These are phyloP conservation scores for Erysiphe pulchra DNA, from an alignment of 2,329 filamentous ascomycete genomes.

Conservation along the genomic window DNA sequence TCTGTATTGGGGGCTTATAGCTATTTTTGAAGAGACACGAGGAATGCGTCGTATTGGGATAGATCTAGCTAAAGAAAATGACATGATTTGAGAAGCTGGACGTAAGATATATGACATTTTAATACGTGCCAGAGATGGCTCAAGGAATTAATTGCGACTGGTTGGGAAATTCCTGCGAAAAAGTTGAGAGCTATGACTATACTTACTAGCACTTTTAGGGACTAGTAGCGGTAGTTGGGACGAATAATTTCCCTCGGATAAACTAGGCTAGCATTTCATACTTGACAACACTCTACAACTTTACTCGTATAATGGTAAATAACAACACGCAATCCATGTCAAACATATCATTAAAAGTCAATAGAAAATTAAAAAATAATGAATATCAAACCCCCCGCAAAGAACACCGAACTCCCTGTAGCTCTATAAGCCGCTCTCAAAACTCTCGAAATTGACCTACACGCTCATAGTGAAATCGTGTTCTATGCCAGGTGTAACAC, in stretches of 20 bases:
- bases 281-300: too few species aligned
- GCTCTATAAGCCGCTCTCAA: too few species aligned
- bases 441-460: slow-evolving; percentile 15
- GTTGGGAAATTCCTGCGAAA: not conserved
- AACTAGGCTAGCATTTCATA: too few species aligned
- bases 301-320: too few species aligned
- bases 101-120: slow-evolving; percentile 30
- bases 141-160: not conserved
- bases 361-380: too few species aligned
- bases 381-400: too few species aligned
- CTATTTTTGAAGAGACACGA: slow-evolving; percentile 17
- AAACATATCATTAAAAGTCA: too few species aligned
- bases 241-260: too few species aligned
- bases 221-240: not conserved
- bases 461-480: slow-evolving; percentile 96
- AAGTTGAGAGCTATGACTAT: not conserved
- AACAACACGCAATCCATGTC: too few species aligned
- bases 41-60: slow-evolving; percentile 23
- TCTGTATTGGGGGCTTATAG: slow-evolving; percentile 12
- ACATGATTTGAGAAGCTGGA: slow-evolving; percentile 34
- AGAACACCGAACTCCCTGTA: too few species aligned
- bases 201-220: not conserved
- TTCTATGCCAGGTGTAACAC: slow-evolving; percentile 88
- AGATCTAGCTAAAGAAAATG: slow-evolving; percentile 23
- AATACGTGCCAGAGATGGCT: slow-evolving; percentile 4